These are phyloP conservation scores for Meira nashicola DNA, from an alignment of 1,284 basidiomycete genomes.

Conservation along the genomic window DNA sequence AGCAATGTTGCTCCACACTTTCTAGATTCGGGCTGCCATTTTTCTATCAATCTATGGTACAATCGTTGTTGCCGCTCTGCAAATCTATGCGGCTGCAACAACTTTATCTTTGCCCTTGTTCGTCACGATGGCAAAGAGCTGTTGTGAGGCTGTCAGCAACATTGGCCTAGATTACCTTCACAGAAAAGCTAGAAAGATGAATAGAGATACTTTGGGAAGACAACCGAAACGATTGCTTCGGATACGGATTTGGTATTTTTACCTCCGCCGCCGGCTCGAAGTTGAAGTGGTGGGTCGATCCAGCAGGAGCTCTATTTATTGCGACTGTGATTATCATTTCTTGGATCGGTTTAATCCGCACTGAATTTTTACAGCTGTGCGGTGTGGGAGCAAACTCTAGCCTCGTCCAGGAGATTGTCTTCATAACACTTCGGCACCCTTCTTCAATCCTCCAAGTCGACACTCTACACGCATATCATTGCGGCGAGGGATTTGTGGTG, in stretches of 20 bases:
- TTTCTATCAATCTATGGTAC: constrained; percentile 83
- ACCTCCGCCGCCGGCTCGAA: constrained; percentile 87
- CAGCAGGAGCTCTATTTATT: constrained; percentile 69
- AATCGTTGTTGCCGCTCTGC: constrained; percentile 57
- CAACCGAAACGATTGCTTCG: constrained; percentile 66
- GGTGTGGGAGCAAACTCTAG: constrained; percentile 86
- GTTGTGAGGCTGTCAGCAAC: constrained; percentile 85
- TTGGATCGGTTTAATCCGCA: constrained; percentile 59
- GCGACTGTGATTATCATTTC: constrained; percentile 71
- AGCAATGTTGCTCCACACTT: no score
- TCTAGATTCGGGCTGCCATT: constrained; percentile 58
- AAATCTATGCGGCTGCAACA: constrained; percentile 72
- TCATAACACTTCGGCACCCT: constrained; percentile 66
- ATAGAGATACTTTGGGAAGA: constrained; percentile 93
- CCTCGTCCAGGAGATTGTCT: constrained; percentile 82
- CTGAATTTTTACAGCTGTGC: constrained; percentile 78
- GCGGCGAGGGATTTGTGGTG: constrained; percentile 73
- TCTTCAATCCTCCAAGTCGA: constrained; percentile 80
- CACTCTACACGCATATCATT: constrained; percentile 57
- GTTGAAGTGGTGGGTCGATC: constrained; percentile 77
- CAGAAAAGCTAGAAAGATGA: constrained; percentile 66
- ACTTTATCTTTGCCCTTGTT: constrained; percentile 79
- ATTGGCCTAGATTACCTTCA: constrained; percentile 77
- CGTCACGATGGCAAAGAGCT: constrained; percentile 80
- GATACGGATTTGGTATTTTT: constrained; percentile 66